Base-by-base conservation (phyloP, 2,329 filamentous ascomycete genomes). In the Fusarium coicis region DNA sequence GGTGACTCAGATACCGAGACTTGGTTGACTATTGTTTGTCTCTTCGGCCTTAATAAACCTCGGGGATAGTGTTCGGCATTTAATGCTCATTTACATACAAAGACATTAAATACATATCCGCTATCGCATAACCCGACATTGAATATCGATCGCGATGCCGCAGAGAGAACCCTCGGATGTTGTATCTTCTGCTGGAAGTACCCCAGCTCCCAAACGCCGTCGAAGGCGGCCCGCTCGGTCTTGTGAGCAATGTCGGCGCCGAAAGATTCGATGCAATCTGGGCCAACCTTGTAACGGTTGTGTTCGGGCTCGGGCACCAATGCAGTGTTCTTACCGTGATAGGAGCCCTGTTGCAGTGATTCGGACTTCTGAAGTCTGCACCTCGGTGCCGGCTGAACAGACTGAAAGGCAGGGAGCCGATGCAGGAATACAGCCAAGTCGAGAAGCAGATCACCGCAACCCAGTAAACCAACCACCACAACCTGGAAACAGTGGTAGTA, bases 241-340 rank as follows among this genome's bases (percentile, higher is more conserved):
- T 9, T 78, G 76, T 36, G 76, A 78, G 55, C 76, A 78, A 50
- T 78, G 76, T 21, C 76, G 76, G 5, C 73, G 76, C 49, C 74
- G 76, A 37, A 78, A 77, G 54, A 70, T 77, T 44, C 71, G 73
- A 40, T 77, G 76, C 47, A 68, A 69, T 40, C 46, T 74, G 34
- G 71, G 65, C 8, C 74, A 76, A 61, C 76, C 76, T 19, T 78
- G 76, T 40, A 68, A 64, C 28, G 71, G 73, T 10, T 78, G 76
- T 42, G 67, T 76, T 42, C 74, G 76, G 60, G 76, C 76, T 34
- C 68, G 76, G 42, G 66, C 56, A 11, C 60, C 76, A 26, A 76
- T 75, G 69, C 61, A 73, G 49, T 78, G 76, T 37, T 76, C 76
- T 18, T 78, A 78, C 39, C 76, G 76, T 6, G 74, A 78, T n/a